Evolutionary conservation across 495 filamentous ascomycete genomes (phyloP), one percentile per base, ranked within the genome.

Genomic region (Cladorrhinum samala): DNA sequence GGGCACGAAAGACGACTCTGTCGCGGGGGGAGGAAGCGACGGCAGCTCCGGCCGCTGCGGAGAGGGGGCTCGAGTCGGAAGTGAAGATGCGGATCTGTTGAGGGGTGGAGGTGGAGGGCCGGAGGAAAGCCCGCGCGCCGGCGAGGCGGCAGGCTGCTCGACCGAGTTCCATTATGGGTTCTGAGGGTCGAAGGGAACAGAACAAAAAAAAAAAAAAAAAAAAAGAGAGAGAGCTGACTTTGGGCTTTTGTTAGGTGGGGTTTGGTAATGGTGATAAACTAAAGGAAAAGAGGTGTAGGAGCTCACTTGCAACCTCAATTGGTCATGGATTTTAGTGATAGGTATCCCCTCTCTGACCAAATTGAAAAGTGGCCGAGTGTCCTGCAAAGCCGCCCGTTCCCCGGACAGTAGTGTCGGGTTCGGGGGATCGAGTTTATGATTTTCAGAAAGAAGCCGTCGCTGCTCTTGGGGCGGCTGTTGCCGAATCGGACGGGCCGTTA

Each of bases 71-170:
- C 43, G 20, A 42, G 52, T 44, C 37, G 30, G 60, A 52, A 17
- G 51, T 40, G 54, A 59, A 58, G 8, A 14, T 49, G 21, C 30
- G 40, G 47, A 33, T 36, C 9, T 38, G 48, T n/a, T 27, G 18
- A 39, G 25, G 7, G 20, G 38, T 40, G 19, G 50, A 50, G 27
- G 25, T 30, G 39, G 20, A 52, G 30, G 56, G 48, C 18, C 20
- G 59, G 44, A 19, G 57, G 42, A 40, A 54, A 51, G 44, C 53
- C 27, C 30, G 54, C 50, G 45, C 60, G 8, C 61, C 50, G 8
- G 68, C 61, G 47, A 61, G 53, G 54, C 59, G 62, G 54, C 55
- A 56, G 49, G 65, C 54, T 5, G 11, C 11, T 5, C 6, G 27
- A 11, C 27, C 6, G 27, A 33, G 11, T 33, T 33, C 27, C 27